Percentiles rank a stretch among this genome's conserved stretches.
Evolutionary conservation across 331 rosid species (phyloP).

Genomic region (Dryas integrifolia): DNA sequence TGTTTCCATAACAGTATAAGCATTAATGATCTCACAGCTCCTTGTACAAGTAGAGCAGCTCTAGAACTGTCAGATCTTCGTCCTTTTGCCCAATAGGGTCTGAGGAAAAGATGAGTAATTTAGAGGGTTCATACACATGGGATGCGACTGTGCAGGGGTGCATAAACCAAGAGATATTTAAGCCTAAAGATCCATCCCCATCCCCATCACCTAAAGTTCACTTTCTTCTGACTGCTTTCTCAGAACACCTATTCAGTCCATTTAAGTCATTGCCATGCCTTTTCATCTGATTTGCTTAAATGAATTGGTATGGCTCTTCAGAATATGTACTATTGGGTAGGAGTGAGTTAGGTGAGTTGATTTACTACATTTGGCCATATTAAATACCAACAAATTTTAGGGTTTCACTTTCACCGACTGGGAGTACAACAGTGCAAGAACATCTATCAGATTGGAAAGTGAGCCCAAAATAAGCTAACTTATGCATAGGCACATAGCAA

Average conservation of each 20-base stretch:
- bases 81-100: conserved; percentile 21
- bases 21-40: conserved; percentile 28
- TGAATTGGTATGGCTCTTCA: conserved; percentile 22
- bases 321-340: conserved; percentile 15
- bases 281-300: conserved; percentile 9
- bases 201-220: conserved; percentile 29
- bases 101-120: conserved; percentile 18
- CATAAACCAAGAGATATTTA: conserved; percentile 39
- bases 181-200: conserved; percentile 31
- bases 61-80: conserved; percentile 30
- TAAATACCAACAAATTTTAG: neutral
- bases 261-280: conserved; percentile 22
- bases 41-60: conserved; percentile 26
- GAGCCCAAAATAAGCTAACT: no score
- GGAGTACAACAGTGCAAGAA: neutral
- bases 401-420: neutral
- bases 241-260: conserved; percentile 22
- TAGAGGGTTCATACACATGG: conserved; percentile 27
- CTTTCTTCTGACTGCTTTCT: conserved; percentile 31
- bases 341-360: conserved; percentile 46
- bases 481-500: no score
- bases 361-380: conserved; percentile 37
- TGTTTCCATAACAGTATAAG: no score
- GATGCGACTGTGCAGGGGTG: conserved; percentile 57
- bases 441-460: conserved; percentile 4